phyloP scores from a whole-genome alignment of 768 basidiomycete species.

The Xerocomus potaroensis region DNA sequence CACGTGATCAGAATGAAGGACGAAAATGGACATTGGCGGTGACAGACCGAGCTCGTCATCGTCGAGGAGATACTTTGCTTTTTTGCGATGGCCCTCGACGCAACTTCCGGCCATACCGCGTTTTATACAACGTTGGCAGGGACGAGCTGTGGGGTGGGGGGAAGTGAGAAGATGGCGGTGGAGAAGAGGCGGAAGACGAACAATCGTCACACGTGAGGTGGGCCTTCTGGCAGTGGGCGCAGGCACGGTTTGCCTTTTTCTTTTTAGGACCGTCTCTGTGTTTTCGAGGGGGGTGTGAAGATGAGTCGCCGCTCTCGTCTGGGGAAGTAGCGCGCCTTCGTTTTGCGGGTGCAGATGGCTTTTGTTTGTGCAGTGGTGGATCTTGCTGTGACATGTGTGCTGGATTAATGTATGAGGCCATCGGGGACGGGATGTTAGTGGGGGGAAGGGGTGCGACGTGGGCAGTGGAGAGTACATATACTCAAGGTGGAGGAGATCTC shows the following conservation, averaged over 20 bases:
- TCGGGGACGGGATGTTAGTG: slow-evolving; percentile 1
- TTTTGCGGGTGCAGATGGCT: slow-evolving; percentile 41
- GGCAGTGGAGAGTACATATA: slow-evolving; percentile 1
- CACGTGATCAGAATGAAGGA: slow-evolving; percentile 23
- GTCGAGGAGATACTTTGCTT: slow-evolving; percentile 95
- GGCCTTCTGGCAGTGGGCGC: slow-evolving; percentile 94
- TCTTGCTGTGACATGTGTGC: slow-evolving; percentile 39
- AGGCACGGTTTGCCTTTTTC: slow-evolving; percentile 93
- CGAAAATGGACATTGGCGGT: not conserved
- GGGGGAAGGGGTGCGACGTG: not conserved
- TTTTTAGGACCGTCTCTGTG: slow-evolving; percentile 79
- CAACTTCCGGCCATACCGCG: slow-evolving; percentile 87
- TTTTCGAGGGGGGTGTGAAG: slow-evolving; percentile 44
- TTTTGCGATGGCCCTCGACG: slow-evolving; percentile 93
- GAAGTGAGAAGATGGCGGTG: slow-evolving; percentile 9
- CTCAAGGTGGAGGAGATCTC: slow-evolving; percentile 12
- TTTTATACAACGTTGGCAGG: slow-evolving; percentile 94
- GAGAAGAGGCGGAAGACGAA: slow-evolving; percentile 42
- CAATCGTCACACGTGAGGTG: slow-evolving; percentile 99
- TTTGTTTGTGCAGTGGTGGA: slow-evolving; percentile 31
- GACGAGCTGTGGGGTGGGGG: slow-evolving; percentile 83
- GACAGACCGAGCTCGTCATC: slow-evolving; percentile 84
- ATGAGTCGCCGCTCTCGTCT: slow-evolving; percentile 51
- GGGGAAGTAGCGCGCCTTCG: slow-evolving; percentile 61
- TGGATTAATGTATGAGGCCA: slow-evolving; percentile 37